Evolutionary conservation across 257 asterid genomes (phyloP), one percentile per base, ranked within the genome.

Genomic region (Solanum tarijense): DNA sequence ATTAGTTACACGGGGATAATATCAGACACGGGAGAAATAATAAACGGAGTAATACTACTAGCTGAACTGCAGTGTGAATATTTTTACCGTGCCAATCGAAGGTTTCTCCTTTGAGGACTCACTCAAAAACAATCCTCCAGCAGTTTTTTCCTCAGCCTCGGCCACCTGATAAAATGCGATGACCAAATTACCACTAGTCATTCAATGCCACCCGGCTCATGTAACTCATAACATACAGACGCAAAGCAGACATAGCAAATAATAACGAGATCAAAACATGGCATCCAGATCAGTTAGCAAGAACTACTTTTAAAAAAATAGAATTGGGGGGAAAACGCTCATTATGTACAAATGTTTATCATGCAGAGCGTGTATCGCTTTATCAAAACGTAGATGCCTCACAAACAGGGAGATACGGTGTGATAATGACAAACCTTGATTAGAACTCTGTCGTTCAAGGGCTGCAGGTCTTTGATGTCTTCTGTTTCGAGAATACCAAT

Each of bases 51-150:
- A 48, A 48, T 48, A 13, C 14, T 78, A 78, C 36, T 78, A 78
- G 38, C 65, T 25, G 25, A 78, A 78, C 65, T 41, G 84, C 66
- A 55, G 66, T 7, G 25, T 55, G 11, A 18, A 20, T 0, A 14
- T 20, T 71, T 94, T 88, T 89, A 97, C 99, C 3, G 95, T 91
- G 89, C 99, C 99, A 34, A 96, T 94, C 35, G 99, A 96, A 60
- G 99, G 99, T 92, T 94, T 97, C 90, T 97, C 99, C 92, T 94
- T 96, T 91, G 92, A 89, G 8, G 98, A 92, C 71, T 95, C 96
- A 0, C 98, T 93, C 9, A 97, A 93, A 88, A 90, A 90, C 93
- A 97, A 92, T 31, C 99, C 99, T 46, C 99, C 99, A 5, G 98
- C 93, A 21, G 99, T 97, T 91, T 90, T 95, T 55, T 90, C 92